These are phyloP conservation scores for Zymoseptoria brevis DNA, from an alignment of 2,329 filamentous ascomycete genomes.

Conservation along the genomic window DNA sequence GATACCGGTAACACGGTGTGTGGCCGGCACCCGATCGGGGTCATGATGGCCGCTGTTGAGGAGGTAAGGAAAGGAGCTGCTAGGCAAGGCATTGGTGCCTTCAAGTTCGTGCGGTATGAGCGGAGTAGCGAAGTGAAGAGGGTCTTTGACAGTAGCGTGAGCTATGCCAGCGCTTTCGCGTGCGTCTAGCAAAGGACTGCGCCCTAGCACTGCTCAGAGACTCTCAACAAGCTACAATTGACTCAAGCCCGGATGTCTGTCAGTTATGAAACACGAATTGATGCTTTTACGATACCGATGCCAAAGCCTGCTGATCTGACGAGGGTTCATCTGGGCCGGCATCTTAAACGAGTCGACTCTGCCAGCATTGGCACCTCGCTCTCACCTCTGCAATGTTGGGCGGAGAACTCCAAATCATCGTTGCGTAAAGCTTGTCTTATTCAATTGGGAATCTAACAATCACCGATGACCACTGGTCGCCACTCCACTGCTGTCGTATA, in stretches of 20 bases:
- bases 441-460: neutral
- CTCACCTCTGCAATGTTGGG: neutral
- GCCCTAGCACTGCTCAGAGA: conserved; percentile 17
- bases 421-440: neutral
- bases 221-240: neutral
- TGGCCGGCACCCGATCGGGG: conserved; percentile 87
- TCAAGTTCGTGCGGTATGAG: conserved; percentile 80
- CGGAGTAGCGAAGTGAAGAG: conserved; percentile 67
- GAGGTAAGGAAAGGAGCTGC: conserved; percentile 35
- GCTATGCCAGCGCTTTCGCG: conserved; percentile 89
- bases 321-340: too few species aligned
- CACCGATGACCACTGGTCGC: neutral
- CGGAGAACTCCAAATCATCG: neutral
- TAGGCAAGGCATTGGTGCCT: conserved; percentile 33
- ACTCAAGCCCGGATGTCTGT: neutral
- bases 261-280: neutral
- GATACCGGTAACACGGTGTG: conserved; percentile 86
- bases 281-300: neutral
- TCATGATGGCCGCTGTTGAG: conserved; percentile 84
- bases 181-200: conserved; percentile 45
- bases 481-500: too few species aligned
- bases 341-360: neutral
- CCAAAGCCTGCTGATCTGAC: too few species aligned
- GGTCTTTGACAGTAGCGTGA: conserved; percentile 74
- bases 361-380: neutral